Evolutionary conservation across 805 yeast species (phyloP), one percentile per base, ranked within the genome.

Genomic region (Saturnispora diversa): DNA sequence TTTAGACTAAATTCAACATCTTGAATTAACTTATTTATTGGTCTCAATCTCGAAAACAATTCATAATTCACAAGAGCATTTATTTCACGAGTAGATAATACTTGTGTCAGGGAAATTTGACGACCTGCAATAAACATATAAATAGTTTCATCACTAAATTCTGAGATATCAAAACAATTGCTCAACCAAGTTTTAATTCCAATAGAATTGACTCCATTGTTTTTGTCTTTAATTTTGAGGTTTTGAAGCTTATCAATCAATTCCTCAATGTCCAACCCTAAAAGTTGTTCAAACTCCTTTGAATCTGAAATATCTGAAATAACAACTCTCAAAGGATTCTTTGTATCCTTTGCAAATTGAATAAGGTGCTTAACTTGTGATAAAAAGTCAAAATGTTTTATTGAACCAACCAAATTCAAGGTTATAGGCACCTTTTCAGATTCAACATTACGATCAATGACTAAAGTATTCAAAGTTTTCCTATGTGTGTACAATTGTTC

Each of bases 391-490:
- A 47, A 23, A 2, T 65, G 51, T 21, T 63, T 59, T 42, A 80
- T 69, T 50, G 78, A 74, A 27, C 84, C 92, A 39, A 77, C 64
- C 9, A 82, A 48, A 58, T 85, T 77, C 7, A 78, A 32, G 1
- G 64, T 54, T 9, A 48, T 42, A 4, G 44, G 38, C 6, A 46
- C 17, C 12, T 34, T 40, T 12, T 28, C 24, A 7, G 30, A 17
- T 13, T 31, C 33, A 7, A 2, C 13, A 8, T n/a, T 38, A 30
- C 17, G 24, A 29, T 19, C 33, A 30, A 23, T 12, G n/a, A 24
- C 27, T 22, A 27, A 28, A 11, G 23, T 25, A 22, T 31, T 42
- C 21, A 23, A 12, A 16, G 11, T 9, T n/a, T 20, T 27, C 37
- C 40, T 33, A 24, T 38, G 32, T 6, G 31, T 25, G 2, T 26